Evolutionary conservation across 805 yeast genomes (phyloP), one percentile per base, ranked within the genome.

Genomic region (Teunomyces panamensis): DNA sequence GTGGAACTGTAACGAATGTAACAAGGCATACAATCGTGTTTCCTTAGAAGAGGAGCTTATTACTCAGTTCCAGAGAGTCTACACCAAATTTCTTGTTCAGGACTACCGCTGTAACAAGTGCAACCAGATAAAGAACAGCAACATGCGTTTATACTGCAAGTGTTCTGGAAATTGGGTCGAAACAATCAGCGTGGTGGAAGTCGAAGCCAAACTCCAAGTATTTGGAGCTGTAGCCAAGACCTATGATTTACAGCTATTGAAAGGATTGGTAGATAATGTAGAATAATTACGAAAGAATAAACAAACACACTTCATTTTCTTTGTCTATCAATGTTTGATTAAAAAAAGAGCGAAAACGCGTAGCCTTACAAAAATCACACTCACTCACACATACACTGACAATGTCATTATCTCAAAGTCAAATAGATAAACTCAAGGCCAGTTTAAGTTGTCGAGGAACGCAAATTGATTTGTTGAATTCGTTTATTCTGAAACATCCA

Each of bases 161-260:
- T 94, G 99, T 63, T 92, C 99, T 0, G 99, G 99, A 7, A 62
- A 67, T 11, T 90, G 96, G 96, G 71, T 65, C 3, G 84, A 80
- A 42, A 81, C 87, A 0, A 62, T 83, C 16, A 60, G 72, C 4
- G 68, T 70, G 43, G 66, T 60, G 4, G 77, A 73, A 0, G 59
- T 89, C 6, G 64, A 71, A 13, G 67, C 68, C 44, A 72, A 73
- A 44, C 57, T 84, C 3, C 63, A 60, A 5, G 74, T 81, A 0
- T 88, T 77, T 61, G 68, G 68, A 17, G 82, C 79, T 49, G 83
- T 89, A 10, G 80, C 92, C 1, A 67, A 68, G 10, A 76, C 65
- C 45, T 87, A 79, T 60, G 84, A 81, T 33, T 69, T 91, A 55
- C 79, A 77, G 46, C 65, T 89, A 47, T 62, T 89, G 41, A 55